Base-by-base conservation (phyloP, 192 early-diverging fungal species). In the Umbelopsis ramanniana region DNA sequence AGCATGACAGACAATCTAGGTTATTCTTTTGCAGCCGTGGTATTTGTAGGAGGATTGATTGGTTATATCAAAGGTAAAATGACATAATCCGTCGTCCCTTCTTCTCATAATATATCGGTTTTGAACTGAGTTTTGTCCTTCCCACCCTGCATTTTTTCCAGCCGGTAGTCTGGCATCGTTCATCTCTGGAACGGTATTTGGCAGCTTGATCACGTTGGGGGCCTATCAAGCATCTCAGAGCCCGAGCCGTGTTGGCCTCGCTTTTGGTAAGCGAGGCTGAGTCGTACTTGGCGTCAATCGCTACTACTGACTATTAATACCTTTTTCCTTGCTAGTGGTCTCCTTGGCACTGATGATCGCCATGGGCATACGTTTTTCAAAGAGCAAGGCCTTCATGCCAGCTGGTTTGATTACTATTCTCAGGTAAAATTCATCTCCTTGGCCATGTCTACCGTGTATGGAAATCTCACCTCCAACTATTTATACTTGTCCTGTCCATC, bases 371-470 rank as follows among this genome's bases (percentile, higher is more conserved):
- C 71, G 80, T 35, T 85, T 80, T 71, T 43, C 33, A 12, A 77
- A 77, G 50, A 67, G 72, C 35, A 81, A 80, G 11, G 79, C 76
- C 54, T 79, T 84, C 40, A 84, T 85, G 82, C 78, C 82, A 24
- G 82, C 77, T n/a, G 82, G 82, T 5, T 38, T 82, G 9, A 73
- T 84, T 10, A 52, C 78, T 70, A 43, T 77, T 15, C 43, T 84
- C n/a, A 82, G 79, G 76, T 82, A 69, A 43, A 4, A 5, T 43
- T 1, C 6, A 43, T 43, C 40, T 43, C 40, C 40, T 43, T 43
- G 40, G 40, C 2, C 11, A 4, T 0, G 40, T 43, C 1, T 43
- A 6, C 40, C 72, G 66, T 38, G 10, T 11, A 43, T 45, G 21
- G 23, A 26, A 26, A 23, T 48, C 14, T 72, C 24, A 43, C 40